Evolutionary conservation across 2,329 filamentous ascomycete genomes (phyloP), one percentile per base, ranked within the genome.

Genomic region (Orbilia oligospora): DNA sequence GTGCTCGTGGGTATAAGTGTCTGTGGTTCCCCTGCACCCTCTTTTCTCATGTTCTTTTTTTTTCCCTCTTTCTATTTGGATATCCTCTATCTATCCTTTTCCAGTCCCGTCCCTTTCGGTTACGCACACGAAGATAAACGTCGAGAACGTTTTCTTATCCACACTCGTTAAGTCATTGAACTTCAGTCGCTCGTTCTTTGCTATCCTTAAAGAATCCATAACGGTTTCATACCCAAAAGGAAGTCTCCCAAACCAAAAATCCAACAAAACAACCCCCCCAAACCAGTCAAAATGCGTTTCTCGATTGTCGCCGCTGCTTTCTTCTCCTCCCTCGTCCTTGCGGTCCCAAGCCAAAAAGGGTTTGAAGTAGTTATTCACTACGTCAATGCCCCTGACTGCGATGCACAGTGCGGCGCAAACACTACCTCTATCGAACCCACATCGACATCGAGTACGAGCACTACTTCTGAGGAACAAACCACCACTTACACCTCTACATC

Each of bases 21-120:
- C 73, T 61, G 63, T 55, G 36, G 67, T 77, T 77, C 73, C 73
- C 73, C 73, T 77, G 58, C 61, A 61, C 73, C 73, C 73, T 77
- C 73, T 71, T 71, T 58, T 51, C 67, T 41, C 20, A n/a, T 61
- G 20, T 67, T 70, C 38, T 36, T 24, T 51, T 71, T n/a, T 70
- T 56, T 61, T 18, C 30, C 30, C 33, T n/a, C 30, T 30, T 24
- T 61, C 36, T 63, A 44, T 58, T 27, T 55, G 24, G 66, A 69
- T 69, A 58, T 49, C 61, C 46, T 51, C 69, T 53, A 41, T 55
- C 48, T 71, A 71, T 71, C 69, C 48, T 67, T 70, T 72, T 36
- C 46, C 55, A 33, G 20, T 22, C 33, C 71, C 30, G 48, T 77
- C 61, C 53, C 46, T 63, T 61, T 66, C 14, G 22, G 58, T 64